phyloP scores from a whole-genome alignment of 768 basidiomycete genomes.

The Trametes sanguinea region DNA sequence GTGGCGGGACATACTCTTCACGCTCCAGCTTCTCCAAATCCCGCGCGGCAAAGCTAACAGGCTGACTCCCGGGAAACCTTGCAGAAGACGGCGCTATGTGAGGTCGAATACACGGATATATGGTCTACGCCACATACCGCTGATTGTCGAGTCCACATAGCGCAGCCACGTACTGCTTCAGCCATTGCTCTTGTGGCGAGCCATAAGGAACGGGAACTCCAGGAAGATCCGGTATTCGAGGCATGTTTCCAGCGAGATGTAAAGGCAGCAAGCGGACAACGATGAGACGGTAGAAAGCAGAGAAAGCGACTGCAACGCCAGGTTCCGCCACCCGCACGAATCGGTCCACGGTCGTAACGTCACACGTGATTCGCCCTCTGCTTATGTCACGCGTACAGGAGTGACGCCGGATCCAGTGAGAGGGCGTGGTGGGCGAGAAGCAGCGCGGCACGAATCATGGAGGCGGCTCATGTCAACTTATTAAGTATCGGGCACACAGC shows the following conservation, averaged over 20 bases:
- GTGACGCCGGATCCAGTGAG: not conserved
- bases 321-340: constrained; percentile 4
- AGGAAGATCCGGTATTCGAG: constrained; percentile 71
- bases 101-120: not conserved
- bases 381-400: not conserved
- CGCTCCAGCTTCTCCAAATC: constrained; percentile 78
- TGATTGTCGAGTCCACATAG: constrained; percentile 67
- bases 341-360: constrained; percentile 18
- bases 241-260: constrained; percentile 37
- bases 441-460: not conserved
- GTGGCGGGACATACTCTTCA: constrained; percentile 64
- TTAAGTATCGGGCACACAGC: not conserved
- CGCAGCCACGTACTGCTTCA: constrained; percentile 60
- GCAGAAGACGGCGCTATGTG: not conserved
- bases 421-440: not conserved
- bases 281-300: not conserved
- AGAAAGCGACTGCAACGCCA: not conserved
- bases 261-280: not conserved
- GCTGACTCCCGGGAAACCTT: constrained; percentile 96
- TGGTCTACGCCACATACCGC: constrained; percentile 46
- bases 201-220: constrained; percentile 55
- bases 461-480: not conserved
- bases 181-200: constrained; percentile 66
- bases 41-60: constrained; percentile 78
- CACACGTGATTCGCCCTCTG: constrained; percentile 1